Base-by-base conservation (phyloP, 1,284 basidiomycete species). In the Marasmius sp. region DNA sequence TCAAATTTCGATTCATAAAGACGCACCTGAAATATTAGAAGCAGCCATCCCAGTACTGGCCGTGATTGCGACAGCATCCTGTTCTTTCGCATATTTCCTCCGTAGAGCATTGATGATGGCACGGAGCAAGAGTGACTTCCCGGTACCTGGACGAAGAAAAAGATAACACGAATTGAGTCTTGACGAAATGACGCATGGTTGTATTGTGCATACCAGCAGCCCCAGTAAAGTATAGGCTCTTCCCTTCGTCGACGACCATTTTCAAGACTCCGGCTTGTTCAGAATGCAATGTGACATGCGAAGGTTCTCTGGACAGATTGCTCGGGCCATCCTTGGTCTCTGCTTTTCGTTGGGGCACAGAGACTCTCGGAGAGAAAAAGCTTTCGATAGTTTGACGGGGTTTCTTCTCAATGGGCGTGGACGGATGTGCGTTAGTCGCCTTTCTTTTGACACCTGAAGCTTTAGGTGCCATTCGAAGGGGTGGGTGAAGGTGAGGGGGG, bases 21-120 rank as follows among this genome's bases (percentile, higher is more conserved):
- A 56, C 60, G 47, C 79, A 65, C 93, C 92, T 11, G 91, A 92
- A 58, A 95, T 90, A 71, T 94, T 93, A 65, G 90, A 88, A 0
- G 89, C 90, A 0, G 64, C 64, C 61, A 65, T 65, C 37, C 64
- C 64, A 16, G 64, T 65, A 47, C 61, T 63, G 7, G 64, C 64
- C 9, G 64, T 65, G n/a, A 65, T 61, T 18, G 64, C 56, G 49
- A 65, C 52, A 12, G 64, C 64, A 52, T 65, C 64, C 33, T 45
- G 59, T 16, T 52, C 52, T 33, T 65, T 65, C 41, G 43, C 57
- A 57, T 61, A 59, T 48, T 65, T 63, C 45, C 61, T 58, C 2
- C 57, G 58, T 5, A 63, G 50, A 1, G 49, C 61, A 38, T 53
- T 57, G 39, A 65, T 65, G 16, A 65, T 65, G 12, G 61, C 61